These are phyloP conservation scores for Mycena sanguinolenta DNA, from an alignment of 768 basidiomycete species.

Conservation along the genomic window DNA sequence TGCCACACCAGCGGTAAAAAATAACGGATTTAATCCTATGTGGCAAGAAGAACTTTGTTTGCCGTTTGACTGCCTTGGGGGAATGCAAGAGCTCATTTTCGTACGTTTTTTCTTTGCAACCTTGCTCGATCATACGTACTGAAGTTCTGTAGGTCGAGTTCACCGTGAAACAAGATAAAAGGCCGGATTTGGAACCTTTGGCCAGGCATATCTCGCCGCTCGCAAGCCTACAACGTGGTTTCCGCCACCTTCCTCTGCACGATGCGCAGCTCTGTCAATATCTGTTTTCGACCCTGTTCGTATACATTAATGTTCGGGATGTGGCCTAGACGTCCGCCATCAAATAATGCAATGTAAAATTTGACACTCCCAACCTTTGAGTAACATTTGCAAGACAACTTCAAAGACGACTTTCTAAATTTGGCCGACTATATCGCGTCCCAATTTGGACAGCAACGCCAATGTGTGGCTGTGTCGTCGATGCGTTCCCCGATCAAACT, in stretches of 20 bases:
- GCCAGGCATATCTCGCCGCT: conserved; percentile 84
- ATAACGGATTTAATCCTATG: conserved; percentile 94
- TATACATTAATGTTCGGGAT: conserved; percentile 67
- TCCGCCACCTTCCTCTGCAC: conserved; percentile 93
- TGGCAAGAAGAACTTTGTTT: conserved; percentile 84
- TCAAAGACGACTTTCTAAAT: too few species aligned
- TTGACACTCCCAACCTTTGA: too few species aligned
- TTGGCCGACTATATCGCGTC: too few species aligned
- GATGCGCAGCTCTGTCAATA: conserved; percentile 91
- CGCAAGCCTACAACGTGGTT: conserved; percentile 86
- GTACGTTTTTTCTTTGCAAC: conserved; percentile 30
- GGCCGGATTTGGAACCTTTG: conserved; percentile 73
- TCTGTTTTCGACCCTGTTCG: conserved; percentile 94
- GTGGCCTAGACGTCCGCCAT: too few species aligned
- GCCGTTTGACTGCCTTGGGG: conserved; percentile 82
- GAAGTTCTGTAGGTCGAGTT: conserved; percentile 62
- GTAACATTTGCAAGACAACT: too few species aligned
- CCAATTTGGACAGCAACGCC: too few species aligned
- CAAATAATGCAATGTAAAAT: background rate
- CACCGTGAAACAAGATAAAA: conserved; percentile 76
- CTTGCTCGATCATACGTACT: too few species aligned
- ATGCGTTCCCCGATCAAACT: conserved; percentile 13
- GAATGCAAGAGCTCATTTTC: conserved; percentile 89
- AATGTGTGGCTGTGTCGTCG: conserved; percentile 16
- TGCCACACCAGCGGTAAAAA: conserved; percentile 80